Base-by-base conservation (phyloP, 371 early-diverging fungal species). In the Dichotomocladium elegans region DNA sequence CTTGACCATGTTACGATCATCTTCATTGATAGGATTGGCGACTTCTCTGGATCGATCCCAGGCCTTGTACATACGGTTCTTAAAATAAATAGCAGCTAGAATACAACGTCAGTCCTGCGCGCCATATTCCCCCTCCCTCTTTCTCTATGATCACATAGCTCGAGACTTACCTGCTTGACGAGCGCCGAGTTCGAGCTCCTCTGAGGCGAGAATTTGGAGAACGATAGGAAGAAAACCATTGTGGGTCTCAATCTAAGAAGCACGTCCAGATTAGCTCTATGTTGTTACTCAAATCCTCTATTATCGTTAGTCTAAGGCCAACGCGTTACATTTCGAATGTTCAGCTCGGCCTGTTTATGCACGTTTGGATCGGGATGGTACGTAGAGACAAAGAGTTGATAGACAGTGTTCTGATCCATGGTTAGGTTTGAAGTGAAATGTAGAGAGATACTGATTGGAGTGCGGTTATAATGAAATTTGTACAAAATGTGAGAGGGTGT, bases 31-130 rank as follows among this genome's bases (percentile, higher is more conserved):
- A 22, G 77, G 64, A 21, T 68, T 66, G 25, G 61, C 63, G 6
- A 57, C 60, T 25, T 58, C 48, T 44, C 78, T 64, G 21, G 64
- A 47, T 27, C 79, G 69, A 51, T 77, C 79, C 95, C 95, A 96
- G 25, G 80, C 79, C 47, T 79, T 83, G 40, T 72, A 66, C 51
- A 94, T 67, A 17, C 89, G 79, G 66, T 95, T 95, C 73, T 96
- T 96, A 72, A 95, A 92, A 79, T 91, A 94, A 60, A 96, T 90
- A n/a, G 94, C 86, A 61, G 89, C 95, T 85, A 78, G 49, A 40
- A 10, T 30, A 14, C 15, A 25, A 3, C 10, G 19, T 17, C 35
- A 49, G 28, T 26, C 25, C 27, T 34, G 40, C 26, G 19, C 45
- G 9, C 31, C 9, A 14, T 41, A 31, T 34, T 19, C 12, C 42